A percentile compares a stretch with the other conserved stretches of the same genome.
These are phyloP conservation scores for Phytophthora syringae DNA, from an alignment of 352 stramenopile genomes.

Conservation along the genomic window DNA sequence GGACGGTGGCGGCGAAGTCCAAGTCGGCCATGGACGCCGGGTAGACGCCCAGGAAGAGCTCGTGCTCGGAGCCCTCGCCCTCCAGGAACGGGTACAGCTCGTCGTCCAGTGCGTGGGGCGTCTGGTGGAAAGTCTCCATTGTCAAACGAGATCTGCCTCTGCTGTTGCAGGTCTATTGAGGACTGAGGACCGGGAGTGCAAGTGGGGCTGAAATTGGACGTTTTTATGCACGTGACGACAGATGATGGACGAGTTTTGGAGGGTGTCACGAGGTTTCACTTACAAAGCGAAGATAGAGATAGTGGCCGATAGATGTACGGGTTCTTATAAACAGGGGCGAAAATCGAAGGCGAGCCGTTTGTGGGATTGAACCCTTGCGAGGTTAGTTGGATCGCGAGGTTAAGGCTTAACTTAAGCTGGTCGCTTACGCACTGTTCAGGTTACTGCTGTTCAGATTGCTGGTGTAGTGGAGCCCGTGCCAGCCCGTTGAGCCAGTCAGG, in stretches of 20 bases:
- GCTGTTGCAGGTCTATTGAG: conserved; percentile 24
- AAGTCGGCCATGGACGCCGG: conserved; percentile 63
- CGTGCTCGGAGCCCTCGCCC: conserved; percentile 47
- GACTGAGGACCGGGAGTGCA: conserved; percentile 11
- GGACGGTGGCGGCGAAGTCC: conserved; percentile 67
- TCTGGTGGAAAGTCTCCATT: conserved; percentile 55
- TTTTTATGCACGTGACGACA: too few species aligned
- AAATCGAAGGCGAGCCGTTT: neutral
- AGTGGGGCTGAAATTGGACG: neutral
- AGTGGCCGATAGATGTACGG: neutral
- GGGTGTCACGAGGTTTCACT: neutral
- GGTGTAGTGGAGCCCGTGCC: too few species aligned
- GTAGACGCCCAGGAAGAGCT: conserved; percentile 69
- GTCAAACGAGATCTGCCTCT: conserved; percentile 10
- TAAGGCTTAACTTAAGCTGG: too few species aligned
- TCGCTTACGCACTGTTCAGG: too few species aligned
- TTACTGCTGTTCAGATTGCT: too few species aligned
- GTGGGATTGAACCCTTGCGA: too few species aligned
- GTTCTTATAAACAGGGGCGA: neutral
- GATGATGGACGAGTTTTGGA: neutral
- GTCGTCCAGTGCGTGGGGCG: conserved; percentile 42
- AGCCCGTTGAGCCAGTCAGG: too few species aligned
- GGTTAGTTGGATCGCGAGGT: too few species aligned
- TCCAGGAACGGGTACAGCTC: conserved; percentile 71
- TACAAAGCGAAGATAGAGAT: neutral